Evolutionary conservation across 768 basidiomycete genomes (phyloP).

Genomic region (Rossbeevera mucosa): DNA sequence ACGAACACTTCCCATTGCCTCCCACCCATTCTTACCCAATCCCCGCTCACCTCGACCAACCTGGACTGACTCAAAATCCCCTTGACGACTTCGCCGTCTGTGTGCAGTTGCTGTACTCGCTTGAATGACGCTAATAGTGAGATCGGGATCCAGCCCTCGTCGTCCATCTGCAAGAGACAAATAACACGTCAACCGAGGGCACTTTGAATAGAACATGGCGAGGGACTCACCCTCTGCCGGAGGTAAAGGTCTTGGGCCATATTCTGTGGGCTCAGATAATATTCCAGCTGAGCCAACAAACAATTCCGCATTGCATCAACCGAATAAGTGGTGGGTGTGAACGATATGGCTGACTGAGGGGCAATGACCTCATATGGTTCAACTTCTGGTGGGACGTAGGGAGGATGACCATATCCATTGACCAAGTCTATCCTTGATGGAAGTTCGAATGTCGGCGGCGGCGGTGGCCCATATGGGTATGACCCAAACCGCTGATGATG

Average conservation of each 20-base stretch:
- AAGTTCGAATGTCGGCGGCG: slow-evolving; percentile 24
- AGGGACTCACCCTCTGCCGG: slow-evolving; percentile 59
- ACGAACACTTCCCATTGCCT: slow-evolving; percentile 57
- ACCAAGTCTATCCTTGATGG: slow-evolving; percentile 22
- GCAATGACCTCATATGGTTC: slow-evolving; percentile 25
- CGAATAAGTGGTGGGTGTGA: slow-evolving; percentile 47
- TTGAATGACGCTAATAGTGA: slow-evolving; percentile 82
- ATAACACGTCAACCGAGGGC: neutral
- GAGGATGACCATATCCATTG: slow-evolving; percentile 29
- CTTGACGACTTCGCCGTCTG: slow-evolving; percentile 52
- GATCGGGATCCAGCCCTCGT: slow-evolving; percentile 82
- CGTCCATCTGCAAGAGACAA: slow-evolving; percentile 68
- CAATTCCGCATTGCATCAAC: slow-evolving; percentile 64
- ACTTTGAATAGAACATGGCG: neutral
- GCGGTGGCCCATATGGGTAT: slow-evolving; percentile 28
- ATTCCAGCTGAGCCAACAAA: slow-evolving; percentile 82
- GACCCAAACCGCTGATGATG: slow-evolving; percentile 34
- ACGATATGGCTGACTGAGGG: slow-evolving; percentile 34
- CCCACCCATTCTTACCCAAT: slow-evolving; percentile 63
- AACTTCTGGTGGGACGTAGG: slow-evolving; percentile 30
- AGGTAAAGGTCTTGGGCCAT: slow-evolving; percentile 85
- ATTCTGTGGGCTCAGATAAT: slow-evolving; percentile 88
- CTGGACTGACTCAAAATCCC: slow-evolving; percentile 67
- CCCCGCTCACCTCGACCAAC: slow-evolving; percentile 63
- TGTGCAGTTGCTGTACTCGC: slow-evolving; percentile 67